Base-by-base conservation (phyloP, 2,329 filamentous ascomycete genomes). In the Penicillium sp. region DNA sequence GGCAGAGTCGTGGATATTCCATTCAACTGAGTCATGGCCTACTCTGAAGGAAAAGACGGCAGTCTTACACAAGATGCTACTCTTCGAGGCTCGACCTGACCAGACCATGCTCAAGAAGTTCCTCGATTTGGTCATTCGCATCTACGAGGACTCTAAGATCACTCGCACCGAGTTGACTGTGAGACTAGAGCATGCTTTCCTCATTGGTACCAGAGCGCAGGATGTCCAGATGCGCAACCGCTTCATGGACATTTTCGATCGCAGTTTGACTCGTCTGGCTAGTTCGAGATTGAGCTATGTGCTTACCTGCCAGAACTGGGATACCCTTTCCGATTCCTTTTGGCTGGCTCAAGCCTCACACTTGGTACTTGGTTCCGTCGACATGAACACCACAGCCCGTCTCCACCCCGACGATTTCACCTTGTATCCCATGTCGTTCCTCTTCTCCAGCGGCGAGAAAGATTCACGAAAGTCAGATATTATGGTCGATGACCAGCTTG, bases 11-110 rank as follows among this genome's bases (percentile, higher is more conserved):
- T 99, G 94, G 94, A 87, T 98, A 5, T 98, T 99, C 74, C 82
- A 89, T 55, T 93, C 89, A 0, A 90, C 89, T 48, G 93, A 95
- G 54, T 93, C 89, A 1, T 96, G 93, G 78, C 93, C 93, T 0
- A 98, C 93, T 0, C 77, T 98, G 1, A 99, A 99, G 68, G 94
- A 98, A 70, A 98, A 98, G 74, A 97, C 91, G 0, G 94, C 94
- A 1, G 93, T 99, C 1, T 74, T 99, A n/a, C 90, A 95, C 61
- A 99, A 98, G 72, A 99, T 99, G 93, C 74, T 97, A 13, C 84
- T 90, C 0, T 98, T 98, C 58, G 93, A 99, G 69, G 82, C 87
- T 47, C 81, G 93, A 31, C 73, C 79, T 23, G 91, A 97, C 63
- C 81, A 84, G 26, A 89, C 85, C 0, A 84, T 98, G 72, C 77